These are phyloP conservation scores for Trichophyton verrucosum DNA, from an alignment of 2,329 filamentous ascomycete species.

Conservation along the genomic window DNA sequence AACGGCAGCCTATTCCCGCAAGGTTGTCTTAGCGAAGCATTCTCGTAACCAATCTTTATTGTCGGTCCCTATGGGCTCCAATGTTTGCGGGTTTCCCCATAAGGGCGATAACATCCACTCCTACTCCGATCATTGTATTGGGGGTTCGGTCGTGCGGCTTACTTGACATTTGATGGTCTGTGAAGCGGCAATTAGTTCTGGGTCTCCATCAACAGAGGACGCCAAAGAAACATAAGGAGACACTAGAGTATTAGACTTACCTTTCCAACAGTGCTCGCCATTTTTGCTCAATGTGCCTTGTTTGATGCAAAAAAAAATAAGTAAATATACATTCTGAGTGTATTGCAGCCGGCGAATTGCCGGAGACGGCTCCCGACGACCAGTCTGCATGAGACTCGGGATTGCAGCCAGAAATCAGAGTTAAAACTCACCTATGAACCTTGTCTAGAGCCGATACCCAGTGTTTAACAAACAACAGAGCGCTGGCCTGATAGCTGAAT, in stretches of 20 bases:
- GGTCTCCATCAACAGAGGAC: conserved; percentile 8
- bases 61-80: neutral
- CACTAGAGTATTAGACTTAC: conserved; percentile 20
- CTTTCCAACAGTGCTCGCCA: conserved; percentile 48
- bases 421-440: neutral
- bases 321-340: neutral
- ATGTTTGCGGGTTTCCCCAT: neutral
- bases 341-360: neutral
- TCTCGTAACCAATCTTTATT: neutral
- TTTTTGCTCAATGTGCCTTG: conserved; percentile 19
- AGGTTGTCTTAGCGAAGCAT: neutral
- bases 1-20: conserved; percentile 57
- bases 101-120: neutral
- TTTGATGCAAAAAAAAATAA: neutral
- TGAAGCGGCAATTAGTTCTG: conserved; percentile 6
- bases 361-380: neutral
- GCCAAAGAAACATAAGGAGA: conserved; percentile 6
- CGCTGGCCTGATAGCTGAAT: neutral
- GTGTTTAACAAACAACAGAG: neutral
- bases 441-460: neutral
- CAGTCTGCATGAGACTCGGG: neutral
- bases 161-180: conserved; percentile 88
- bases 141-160: conserved; percentile 12
- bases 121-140: neutral
- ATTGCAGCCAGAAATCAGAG: too few relatives aligned